Evolutionary conservation across 1,139 yeast genomes (phyloP).

Genomic region (Magnusiomyces suaveolens): DNA sequence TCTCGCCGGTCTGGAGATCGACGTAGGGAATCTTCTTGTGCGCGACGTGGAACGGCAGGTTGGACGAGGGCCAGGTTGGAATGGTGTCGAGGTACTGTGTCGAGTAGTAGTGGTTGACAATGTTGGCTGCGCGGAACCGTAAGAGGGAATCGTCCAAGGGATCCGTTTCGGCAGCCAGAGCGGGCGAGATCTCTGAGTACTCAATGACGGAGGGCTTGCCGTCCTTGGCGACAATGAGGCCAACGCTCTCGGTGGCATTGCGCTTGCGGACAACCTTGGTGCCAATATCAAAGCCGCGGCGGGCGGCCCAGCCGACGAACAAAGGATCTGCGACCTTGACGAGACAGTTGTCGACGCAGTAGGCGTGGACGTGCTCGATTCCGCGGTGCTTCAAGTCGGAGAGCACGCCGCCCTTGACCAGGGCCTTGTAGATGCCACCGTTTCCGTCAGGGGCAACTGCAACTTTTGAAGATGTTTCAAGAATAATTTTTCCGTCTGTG

Average conservation of each 20-base stretch:
- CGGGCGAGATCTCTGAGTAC: conserved; percentile 78
- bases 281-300: conserved; percentile 54
- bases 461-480: conserved; percentile 46
- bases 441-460: conserved; percentile 96
- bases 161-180: conserved; percentile 54
- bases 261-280: conserved; percentile 94
- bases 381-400: conserved; percentile 61
- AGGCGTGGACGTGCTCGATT: conserved; percentile 86
- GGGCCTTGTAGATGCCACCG: conserved; percentile 90
- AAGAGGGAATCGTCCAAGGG: conserved; percentile 37
- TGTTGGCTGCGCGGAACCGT: conserved; percentile 86
- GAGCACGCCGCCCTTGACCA: conserved; percentile 53
- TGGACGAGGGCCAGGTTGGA: conserved; percentile 59
- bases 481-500: conserved; percentile 60
- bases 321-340: conserved; percentile 93
- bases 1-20: conserved; percentile 40
- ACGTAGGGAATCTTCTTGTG: conserved; percentile 72
- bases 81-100: conserved; percentile 55
- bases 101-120: conserved; percentile 92
- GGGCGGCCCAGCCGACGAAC: conserved; percentile 77
- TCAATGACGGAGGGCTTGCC: conserved; percentile 85
- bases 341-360: conserved; percentile 89
- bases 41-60: conserved; percentile 88
- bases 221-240: conserved; percentile 64
- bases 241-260: conserved; percentile 81